phyloP scores from a whole-genome alignment of 2,329 filamentous ascomycete species.

The Xylariaceae sp. region DNA sequence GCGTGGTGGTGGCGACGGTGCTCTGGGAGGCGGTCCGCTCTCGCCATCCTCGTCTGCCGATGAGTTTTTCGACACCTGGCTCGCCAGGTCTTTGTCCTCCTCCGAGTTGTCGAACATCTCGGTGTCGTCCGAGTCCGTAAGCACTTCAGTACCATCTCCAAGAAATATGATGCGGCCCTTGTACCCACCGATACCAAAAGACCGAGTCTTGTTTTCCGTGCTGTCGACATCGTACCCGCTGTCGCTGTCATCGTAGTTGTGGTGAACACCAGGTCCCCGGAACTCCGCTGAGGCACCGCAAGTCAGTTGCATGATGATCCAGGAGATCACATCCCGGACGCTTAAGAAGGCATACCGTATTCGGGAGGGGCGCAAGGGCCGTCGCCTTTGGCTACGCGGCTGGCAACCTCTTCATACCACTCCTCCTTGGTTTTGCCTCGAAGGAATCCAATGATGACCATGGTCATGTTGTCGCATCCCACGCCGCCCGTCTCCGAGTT shows the following conservation, averaged over 20 bases:
- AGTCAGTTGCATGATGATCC: slow-evolving; percentile 29
- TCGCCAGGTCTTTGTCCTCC: slow-evolving; percentile 82
- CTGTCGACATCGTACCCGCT: slow-evolving; percentile 71
- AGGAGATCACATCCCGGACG: slow-evolving; percentile 24
- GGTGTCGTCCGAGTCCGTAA: slow-evolving; percentile 83
- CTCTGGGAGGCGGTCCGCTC: slow-evolving; percentile 30
- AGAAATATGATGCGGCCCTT: slow-evolving; percentile 89
- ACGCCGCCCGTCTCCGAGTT: slow-evolving; percentile 98
- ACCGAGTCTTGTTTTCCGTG: slow-evolving; percentile 60
- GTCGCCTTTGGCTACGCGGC: slow-evolving; percentile 92
- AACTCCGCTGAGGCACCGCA: slow-evolving; percentile 66
- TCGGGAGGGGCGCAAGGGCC: slow-evolving; percentile 97
- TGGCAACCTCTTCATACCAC: slow-evolving; percentile 96
- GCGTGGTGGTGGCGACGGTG: slow-evolving; percentile 32
- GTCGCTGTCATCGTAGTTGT: slow-evolving; percentile 78
- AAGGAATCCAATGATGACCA: slow-evolving; percentile 85
- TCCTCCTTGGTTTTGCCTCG: slow-evolving; percentile 92
- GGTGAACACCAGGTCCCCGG: slow-evolving; percentile 77
- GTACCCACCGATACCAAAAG: slow-evolving; percentile 67
- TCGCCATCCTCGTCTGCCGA: slow-evolving; percentile 29
- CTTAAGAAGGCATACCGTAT: slow-evolving; percentile 77
- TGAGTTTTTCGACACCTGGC: slow-evolving; percentile 70
- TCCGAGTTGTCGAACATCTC: slow-evolving; percentile 90
- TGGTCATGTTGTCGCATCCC: slow-evolving; percentile 99
- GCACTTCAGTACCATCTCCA: slow-evolving; percentile 89